These are phyloP conservation scores for Fusarium secorum DNA, from an alignment of 2,329 filamentous ascomycete species.

Conservation along the genomic window DNA sequence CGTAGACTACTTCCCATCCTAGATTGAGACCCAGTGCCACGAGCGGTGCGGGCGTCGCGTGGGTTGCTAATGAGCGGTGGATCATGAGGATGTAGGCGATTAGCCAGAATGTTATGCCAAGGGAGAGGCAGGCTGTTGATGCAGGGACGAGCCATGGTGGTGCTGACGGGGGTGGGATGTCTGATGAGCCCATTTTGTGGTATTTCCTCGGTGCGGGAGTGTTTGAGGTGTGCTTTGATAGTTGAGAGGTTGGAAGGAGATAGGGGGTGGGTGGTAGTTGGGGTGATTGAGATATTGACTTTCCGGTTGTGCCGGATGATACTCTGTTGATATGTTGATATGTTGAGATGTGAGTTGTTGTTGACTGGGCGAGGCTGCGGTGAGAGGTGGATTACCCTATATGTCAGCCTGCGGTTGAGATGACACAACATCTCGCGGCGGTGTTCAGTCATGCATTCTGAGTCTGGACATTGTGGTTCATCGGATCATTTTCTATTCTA, in stretches of 20 bases:
- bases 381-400: slow-evolving; percentile 1
- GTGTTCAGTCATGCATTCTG: no score
- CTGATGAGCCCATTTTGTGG: slow-evolving; percentile 49
- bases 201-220: not conserved
- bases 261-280: not conserved
- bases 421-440: not conserved
- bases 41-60: slow-evolving; percentile 59
- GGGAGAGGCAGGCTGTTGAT: slow-evolving; percentile 46
- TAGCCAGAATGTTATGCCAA: slow-evolving; percentile 53
- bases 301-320: not conserved
- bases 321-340: not conserved
- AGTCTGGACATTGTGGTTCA: rapidly evolving
- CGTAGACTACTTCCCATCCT: slow-evolving; percentile 61
- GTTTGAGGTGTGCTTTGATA: not conserved
- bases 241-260: not conserved
- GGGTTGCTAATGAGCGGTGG: slow-evolving; percentile 54
- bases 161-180: slow-evolving; percentile 48
- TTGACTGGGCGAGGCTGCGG: not conserved
- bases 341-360: not conserved
- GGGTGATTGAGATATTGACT: not conserved
- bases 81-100: slow-evolving; percentile 57
- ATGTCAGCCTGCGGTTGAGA: not conserved
- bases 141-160: slow-evolving; percentile 51
- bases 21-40: slow-evolving; percentile 59
- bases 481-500: rapidly evolving